Evolutionary conservation across 768 basidiomycete species (phyloP), one percentile per base, ranked within the genome.

Genomic region (Ramaria rubella): DNA sequence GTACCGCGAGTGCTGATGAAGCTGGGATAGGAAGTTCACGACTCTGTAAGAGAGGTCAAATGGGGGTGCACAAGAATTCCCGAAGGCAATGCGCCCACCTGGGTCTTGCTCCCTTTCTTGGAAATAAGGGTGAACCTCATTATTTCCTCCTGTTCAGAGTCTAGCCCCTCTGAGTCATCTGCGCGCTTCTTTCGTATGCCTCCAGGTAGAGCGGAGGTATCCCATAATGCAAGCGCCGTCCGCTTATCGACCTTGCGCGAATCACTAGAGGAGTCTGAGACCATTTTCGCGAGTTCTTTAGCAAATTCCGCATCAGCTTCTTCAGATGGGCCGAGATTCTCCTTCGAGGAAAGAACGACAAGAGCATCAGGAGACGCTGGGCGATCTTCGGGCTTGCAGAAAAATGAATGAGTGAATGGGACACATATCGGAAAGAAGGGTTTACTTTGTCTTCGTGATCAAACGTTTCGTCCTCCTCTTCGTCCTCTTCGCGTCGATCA

Each of bases 71-170:
- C 34, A 2, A 26, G 19, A 8, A n/a, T 3, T 31, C 26, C 62
- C 59, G 62, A 17, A 58, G 15, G 33, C 57, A 55, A 53, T 21
- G 44, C 42, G 69, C 78, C 55, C 62, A 88, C 92, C 75, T 91
- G 90, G 70, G 90, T 92, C 69, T 87, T 96, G 68, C 90, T 92
- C 5, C 96, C 95, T 57, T 85, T 83, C 76, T 95, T 94, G 6
- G 94, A 89, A 60, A 98, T 77, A 42, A 98, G 76, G 4, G 90
- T 94, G 69, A 99, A 99, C 60, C 84, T 86, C 93, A 96, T 97
- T 55, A 86, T 76, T 21, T 67, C 69, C 0, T 64, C 50, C 12
- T 71, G 73, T 52, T 61, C 65, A 3, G 65, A 63, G 21, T 67
- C 61, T 14, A 63, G 60, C 1, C 62, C 69, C 21, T 60, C 55